Evolutionary conservation across 2,329 filamentous ascomycete species (phyloP), one percentile per base, ranked within the genome.

Genomic region (Apiospora phragmitis): DNA sequence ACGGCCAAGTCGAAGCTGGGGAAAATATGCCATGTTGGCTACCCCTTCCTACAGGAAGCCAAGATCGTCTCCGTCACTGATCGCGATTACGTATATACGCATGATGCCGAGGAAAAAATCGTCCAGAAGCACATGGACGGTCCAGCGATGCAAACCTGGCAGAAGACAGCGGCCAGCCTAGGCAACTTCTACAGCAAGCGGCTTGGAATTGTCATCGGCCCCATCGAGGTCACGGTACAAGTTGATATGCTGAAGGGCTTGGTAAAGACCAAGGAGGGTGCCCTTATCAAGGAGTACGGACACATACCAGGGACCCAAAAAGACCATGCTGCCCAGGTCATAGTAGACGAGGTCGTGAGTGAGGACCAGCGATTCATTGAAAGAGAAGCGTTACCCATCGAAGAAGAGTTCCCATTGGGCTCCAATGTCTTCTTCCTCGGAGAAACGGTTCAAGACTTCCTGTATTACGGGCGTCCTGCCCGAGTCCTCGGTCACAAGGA

Each of bases 201-300:
- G 65, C 88, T 99, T 68, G 97, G 94, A 65, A 94, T 97, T 79
- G 88, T 95, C 68, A 94, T 95, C 73, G 94, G 95, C 55, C 85
- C 91, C 29, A 93, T 98, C 7, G 95, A 99, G 78, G 93, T 94
- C 32, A 86, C 98, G 75, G 90, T 98, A 41, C 93, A 97, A 73
- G 94, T 99, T 47, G 93, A 98, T 75, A 96, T 97, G 88, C 89
- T 99, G 69, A 97, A 94, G 81, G 96, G 97, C 29, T 86, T 99
- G 73, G 88, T 88, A 76, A 98, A 97, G 85, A 97, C 93, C 0
- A 94, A 98, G 72, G 92, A 95, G 45, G 96, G 96, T 62, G 93
- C 95, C 14, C 92, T 94, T 3, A 84, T 98, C 76, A 99, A 99
- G 83, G 94, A 98, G 77, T 99, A 97, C 79, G 94, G 90, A 24